Evolutionary conservation across 768 basidiomycete species (phyloP).

Genomic region (Boletellus ananiceps): DNA sequence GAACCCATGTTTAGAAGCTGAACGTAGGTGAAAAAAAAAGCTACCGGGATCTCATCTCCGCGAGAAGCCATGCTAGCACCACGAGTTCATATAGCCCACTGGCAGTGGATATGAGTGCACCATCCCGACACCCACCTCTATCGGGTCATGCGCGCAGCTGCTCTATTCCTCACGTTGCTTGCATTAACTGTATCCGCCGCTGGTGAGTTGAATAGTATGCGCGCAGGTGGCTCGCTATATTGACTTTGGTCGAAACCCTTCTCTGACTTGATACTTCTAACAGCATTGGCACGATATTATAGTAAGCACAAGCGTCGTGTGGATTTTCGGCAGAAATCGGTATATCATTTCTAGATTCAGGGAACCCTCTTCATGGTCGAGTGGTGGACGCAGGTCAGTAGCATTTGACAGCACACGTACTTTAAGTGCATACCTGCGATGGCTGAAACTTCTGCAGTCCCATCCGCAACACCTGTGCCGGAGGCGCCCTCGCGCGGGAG

Average conservation of each 20-base stretch:
- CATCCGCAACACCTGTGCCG: neutral
- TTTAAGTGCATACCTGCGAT: neutral
- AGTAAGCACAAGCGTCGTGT: conserved; percentile 2
- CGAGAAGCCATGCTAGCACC: no score
- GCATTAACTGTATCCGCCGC: conserved; percentile 4
- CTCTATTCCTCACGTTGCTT: conserved; percentile 1
- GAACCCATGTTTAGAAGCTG: no score
- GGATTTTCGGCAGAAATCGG: neutral
- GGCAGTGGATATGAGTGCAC: no score
- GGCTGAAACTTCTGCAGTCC: neutral
- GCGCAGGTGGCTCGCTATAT: conserved; percentile 5
- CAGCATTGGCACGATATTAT: neutral
- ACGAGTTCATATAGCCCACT: no score
- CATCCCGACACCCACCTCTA: no score
- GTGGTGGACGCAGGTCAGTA: conserved; percentile 7
- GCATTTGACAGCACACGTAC: neutral
- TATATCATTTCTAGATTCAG: neutral
- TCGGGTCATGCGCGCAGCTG: neutral
- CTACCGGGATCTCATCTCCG: no score
- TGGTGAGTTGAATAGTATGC: conserved; percentile 1
- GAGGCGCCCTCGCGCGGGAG: conserved; percentile 7
- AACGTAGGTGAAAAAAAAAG: no score
- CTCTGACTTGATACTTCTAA: neutral
- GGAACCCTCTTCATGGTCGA: neutral
- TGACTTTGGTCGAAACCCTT: neutral